Conservation (phyloP, 1,139 yeast species). For the Yamadazyma sp. region DNA sequence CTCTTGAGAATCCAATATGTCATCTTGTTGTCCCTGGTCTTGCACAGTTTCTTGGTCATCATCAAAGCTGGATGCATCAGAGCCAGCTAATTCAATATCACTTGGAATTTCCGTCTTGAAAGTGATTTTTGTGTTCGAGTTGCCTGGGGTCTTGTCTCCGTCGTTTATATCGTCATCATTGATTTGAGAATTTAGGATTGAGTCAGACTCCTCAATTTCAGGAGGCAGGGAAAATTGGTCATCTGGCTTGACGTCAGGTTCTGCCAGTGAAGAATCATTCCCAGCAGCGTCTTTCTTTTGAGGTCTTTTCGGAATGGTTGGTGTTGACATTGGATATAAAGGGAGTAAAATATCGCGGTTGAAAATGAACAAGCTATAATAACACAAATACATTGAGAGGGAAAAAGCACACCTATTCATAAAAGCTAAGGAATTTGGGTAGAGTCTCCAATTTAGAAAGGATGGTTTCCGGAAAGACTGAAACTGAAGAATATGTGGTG, state of each 20-base stretch:
- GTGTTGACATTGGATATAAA: conserved; percentile 8
- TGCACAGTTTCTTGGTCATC: conserved; percentile 40
- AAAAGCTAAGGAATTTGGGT: too few relatives aligned
- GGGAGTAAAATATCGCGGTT: conserved; percentile 5
- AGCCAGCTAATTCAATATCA: conserved; percentile 19
- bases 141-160: conserved; percentile 40
- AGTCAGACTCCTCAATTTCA: conserved; percentile 1
- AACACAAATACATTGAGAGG: neutral
- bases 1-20: neutral
- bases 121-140: conserved; percentile 28
- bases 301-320: conserved; percentile 24
- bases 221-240: neutral
- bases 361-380: neutral
- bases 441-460: too few relatives aligned
- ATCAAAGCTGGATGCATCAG: conserved; percentile 26
- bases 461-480: too few relatives aligned
- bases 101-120: conserved; percentile 28
- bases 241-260: neutral
- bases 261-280: neutral
- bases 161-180: conserved; percentile 16
- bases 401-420: too few relatives aligned
- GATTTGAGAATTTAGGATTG: conserved; percentile 1
- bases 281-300: conserved; percentile 6
- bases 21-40: conserved; percentile 20
- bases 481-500: too few relatives aligned